Conservation (phyloP, 441 rosid species). For the Raphanus hybrid region DNA sequence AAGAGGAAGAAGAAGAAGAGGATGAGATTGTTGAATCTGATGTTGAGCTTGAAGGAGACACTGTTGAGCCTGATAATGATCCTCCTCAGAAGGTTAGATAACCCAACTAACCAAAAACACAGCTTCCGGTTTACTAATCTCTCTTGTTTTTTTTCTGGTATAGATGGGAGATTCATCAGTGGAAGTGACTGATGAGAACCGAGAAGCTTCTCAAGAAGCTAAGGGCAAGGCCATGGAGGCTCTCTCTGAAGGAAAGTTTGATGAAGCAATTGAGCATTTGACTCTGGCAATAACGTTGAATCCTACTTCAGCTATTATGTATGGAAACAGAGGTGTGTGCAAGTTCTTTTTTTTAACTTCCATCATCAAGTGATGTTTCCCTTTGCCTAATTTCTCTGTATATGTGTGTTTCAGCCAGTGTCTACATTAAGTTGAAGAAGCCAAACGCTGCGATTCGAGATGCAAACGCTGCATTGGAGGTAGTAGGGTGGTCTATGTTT, state of each 20-base stretch:
- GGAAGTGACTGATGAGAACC: conserved; percentile 91
- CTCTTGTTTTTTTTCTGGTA: background rate
- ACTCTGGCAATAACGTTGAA: conserved; percentile 80
- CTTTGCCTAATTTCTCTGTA: background rate
- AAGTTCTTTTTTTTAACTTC: background rate
- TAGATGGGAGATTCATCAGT: conserved; percentile 86
- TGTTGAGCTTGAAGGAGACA: conserved; percentile 90
- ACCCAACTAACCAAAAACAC: background rate
- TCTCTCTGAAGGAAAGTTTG: conserved; percentile 82
- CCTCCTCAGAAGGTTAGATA: conserved; percentile 82
- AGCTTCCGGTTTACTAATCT: background rate
- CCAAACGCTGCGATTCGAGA: conserved; percentile 96
- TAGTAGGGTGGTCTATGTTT: conserved; percentile 10
- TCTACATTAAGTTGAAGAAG: conserved; percentile 93
- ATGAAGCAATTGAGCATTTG: conserved; percentile 83
- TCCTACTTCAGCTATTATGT: conserved; percentile 93
- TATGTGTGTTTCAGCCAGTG: conserved; percentile 67
- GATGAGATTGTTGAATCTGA: conserved; percentile 93
- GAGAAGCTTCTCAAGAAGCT: conserved; percentile 82
- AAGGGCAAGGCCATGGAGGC: conserved; percentile 88
- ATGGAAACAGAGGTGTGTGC: conserved; percentile 77
- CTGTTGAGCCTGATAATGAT: conserved; percentile 88
- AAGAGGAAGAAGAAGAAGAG: conserved; percentile 46
- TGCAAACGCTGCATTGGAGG: conserved; percentile 94
- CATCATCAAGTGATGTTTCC: background rate